A percentile compares a stretch with the other conserved stretches of the same genome.
Evolutionary conservation across 192 early-diverging fungal species (phyloP).

Genomic region (Linnemannia elongata): DNA sequence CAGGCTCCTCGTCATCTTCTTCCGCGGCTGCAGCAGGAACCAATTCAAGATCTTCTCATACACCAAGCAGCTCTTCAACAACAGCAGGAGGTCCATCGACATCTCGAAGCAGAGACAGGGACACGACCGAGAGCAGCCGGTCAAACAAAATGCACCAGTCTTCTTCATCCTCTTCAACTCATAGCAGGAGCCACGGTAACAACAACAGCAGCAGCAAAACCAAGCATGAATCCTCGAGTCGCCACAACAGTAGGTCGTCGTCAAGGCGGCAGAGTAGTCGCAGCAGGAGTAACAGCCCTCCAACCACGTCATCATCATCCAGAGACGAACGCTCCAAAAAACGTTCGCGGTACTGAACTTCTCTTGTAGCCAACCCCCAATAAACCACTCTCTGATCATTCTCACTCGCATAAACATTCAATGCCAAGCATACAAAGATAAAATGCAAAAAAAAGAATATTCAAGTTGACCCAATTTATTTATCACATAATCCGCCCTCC

Average conservation of each 20-base stretch:
- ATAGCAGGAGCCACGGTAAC: constrained; percentile 17
- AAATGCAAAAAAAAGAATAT: constrained; percentile 14
- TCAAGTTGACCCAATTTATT: constrained; percentile 46
- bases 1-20: constrained; percentile 2
- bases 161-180: neutral
- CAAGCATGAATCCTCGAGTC: constrained; percentile 9
- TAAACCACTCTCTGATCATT: neutral
- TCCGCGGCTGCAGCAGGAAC: neutral
- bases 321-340: constrained; percentile 33
- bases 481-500: neutral
- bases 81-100: constrained; percentile 3
- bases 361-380: neutral
- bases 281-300: constrained; percentile 35
- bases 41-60: neutral
- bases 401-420: neutral
- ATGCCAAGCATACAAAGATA: neutral
- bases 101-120: neutral
- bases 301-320: neutral
- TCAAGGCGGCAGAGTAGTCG: constrained; percentile 10
- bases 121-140: neutral
- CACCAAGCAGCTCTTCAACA: neutral
- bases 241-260: neutral
- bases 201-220: neutral
- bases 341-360: constrained; percentile 32
- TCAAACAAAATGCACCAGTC: neutral